Evolutionary conservation across 1,284 basidiomycete species (phyloP), one percentile per base, ranked within the genome.

Genomic region (Marasmius sp.): DNA sequence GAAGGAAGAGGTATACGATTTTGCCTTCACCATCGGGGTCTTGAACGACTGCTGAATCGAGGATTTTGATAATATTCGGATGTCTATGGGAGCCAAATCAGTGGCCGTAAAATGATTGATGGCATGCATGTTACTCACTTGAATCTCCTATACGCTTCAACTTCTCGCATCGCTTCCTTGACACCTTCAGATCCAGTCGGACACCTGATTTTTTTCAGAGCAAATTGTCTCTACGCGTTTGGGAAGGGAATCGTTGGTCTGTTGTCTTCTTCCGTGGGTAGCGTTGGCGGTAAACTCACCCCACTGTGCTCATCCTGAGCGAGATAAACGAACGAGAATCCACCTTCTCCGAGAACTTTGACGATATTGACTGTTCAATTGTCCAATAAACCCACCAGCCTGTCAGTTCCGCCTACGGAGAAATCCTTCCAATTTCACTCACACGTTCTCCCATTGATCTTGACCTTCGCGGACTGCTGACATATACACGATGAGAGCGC

Each of bases 381-480:
- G 5, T 27, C 5, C 2, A 27, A 27, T 5, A 27, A 27, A 5
- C 20, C 50, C 14, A 50, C 38, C 41, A 43, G 14, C 3, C 16
- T 18, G 55, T 36, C 37, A 55, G 53, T 43, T 55, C 51, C 57
- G 55, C 34, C 43, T 33, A 14, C 11, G 34, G 22, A 27, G 20
- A 36, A 52, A 16, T 20, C 12, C 18, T 38, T 43, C n/a, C 6
- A 34, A 11, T 27, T 33, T 61, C 61, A 85, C 87, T 79, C 66
- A 92, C 91, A 97, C 55, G 90, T 92, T 69, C 95, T 84, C 34
- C 95, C 95, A 69, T 97, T 97, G 67, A 98, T 95, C 78, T 97
- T 96, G 65, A 97, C 83, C 64, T 89, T 94, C 33, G 91, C 87
- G 47, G 89, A 86, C 71, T 88, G 89, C 70, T 88, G 86, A 76